Percentiles rank a stretch among this genome's conserved stretches.
Conservation (phyloP, 108 stramenopile species). For the Pseudonitzschia multistriata region DNA sequence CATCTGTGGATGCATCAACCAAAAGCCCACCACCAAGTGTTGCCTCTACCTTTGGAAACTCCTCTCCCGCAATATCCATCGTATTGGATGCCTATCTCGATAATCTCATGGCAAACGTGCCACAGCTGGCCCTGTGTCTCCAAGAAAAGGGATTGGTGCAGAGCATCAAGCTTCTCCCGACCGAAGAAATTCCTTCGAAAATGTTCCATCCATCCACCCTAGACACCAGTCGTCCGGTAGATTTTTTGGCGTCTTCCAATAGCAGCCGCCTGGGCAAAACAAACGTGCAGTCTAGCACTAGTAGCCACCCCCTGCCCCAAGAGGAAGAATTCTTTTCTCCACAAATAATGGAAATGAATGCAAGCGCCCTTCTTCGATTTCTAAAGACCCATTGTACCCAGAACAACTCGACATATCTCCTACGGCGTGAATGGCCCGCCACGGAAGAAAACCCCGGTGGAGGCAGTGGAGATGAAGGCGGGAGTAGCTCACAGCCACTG, state of each 20-base stretch:
- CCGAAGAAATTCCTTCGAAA: conserved; percentile 72
- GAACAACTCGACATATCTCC: conserved; percentile 79
- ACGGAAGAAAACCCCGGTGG: not conserved
- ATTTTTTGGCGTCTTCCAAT: conserved; percentile 14
- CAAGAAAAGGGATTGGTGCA: conserved; percentile 81
- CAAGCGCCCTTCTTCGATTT: conserved; percentile 71
- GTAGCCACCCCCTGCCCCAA: not conserved
- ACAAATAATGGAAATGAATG: conserved; percentile 86
- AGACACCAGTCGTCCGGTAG: conserved; percentile 41
- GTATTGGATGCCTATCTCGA: conserved; percentile 83
- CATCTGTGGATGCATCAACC: conserved; percentile 36
- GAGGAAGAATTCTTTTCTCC: conserved; percentile 63
- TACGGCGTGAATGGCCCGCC: conserved; percentile 41
- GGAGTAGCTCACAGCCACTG: conserved; percentile 23
- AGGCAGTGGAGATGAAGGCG: not conserved
- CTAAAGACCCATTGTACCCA: conserved; percentile 78
- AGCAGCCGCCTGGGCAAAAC: not conserved
- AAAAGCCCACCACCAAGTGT: conserved; percentile 2
- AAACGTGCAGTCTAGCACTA: not conserved
- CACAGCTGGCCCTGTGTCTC: conserved; percentile 79
- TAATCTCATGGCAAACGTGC: conserved; percentile 87
- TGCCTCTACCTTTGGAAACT: not conserved
- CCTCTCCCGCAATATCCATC: conserved; percentile 53
- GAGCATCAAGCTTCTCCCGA: conserved; percentile 70
- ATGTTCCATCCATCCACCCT: conserved; percentile 75